Conservation (phyloP, 768 basidiomycete genomes). For the Tylopilus vinaceipallidus region DNA sequence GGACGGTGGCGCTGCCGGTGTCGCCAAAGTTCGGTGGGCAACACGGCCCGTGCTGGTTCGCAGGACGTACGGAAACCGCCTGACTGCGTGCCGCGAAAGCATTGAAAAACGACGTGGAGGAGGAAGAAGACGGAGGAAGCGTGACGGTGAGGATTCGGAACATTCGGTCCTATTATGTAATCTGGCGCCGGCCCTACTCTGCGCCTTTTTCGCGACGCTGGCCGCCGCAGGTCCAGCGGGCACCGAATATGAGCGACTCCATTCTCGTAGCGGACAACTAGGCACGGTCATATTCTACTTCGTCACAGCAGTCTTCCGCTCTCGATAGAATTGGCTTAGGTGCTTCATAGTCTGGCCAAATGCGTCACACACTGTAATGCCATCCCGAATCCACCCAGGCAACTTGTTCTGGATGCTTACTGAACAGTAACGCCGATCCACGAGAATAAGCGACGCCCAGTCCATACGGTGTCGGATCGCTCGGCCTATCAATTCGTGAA, state of each 20-base stretch:
- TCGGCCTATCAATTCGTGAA: slow-evolving; percentile 53
- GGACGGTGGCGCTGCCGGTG: slow-evolving; percentile 55
- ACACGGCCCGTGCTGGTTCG: slow-evolving; percentile 22
- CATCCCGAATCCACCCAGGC: slow-evolving; percentile 85
- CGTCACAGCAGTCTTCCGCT: slow-evolving; percentile 48
- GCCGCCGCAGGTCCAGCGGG: not conserved
- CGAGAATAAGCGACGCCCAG: slow-evolving; percentile 86
- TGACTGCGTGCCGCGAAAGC: slow-evolving; percentile 38
- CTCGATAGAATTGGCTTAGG: slow-evolving; percentile 66
- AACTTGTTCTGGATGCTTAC: slow-evolving; percentile 71
- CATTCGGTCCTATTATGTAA: not conserved
- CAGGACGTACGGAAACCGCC: slow-evolving; percentile 33
- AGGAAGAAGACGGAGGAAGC: not conserved
- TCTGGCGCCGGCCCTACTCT: no score
- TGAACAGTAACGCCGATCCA: slow-evolving; percentile 80
- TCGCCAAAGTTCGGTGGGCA: slow-evolving; percentile 42
- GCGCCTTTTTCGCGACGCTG: no score
- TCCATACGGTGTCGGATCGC: slow-evolving; percentile 90
- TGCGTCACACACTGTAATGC: slow-evolving; percentile 52
- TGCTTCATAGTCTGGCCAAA: slow-evolving; percentile 74
- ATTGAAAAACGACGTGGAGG: slow-evolving; percentile 27
- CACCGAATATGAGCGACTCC: slow-evolving; percentile 1
- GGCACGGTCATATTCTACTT: not conserved
- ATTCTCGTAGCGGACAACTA: slow-evolving; percentile 4
- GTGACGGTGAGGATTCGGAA: not conserved